These are phyloP conservation scores for Pterulicium gracile DNA, from an alignment of 1,284 basidiomycete species.

Conservation along the genomic window DNA sequence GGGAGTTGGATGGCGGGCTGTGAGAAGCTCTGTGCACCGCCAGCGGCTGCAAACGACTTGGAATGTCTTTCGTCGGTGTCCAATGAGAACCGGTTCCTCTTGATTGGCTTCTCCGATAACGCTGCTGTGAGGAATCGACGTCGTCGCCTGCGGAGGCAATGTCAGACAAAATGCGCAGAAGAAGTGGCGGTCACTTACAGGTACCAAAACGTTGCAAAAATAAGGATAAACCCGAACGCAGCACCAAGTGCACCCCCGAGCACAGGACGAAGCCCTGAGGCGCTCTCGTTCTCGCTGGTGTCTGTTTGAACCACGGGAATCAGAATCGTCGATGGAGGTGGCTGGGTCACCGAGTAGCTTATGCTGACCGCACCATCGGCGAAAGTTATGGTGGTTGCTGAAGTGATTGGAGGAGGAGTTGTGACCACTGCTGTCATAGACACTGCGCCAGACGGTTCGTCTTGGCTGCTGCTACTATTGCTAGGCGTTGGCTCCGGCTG, in stretches of 20 bases:
- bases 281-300: neutral
- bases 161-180: neutral
- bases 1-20: neutral
- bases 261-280: neutral
- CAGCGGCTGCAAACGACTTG: neutral
- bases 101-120: neutral
- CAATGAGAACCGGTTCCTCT: neutral
- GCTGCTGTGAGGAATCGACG: neutral
- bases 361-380: neutral
- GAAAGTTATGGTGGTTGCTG: neutral
- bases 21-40: neutral
- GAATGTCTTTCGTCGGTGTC: neutral
- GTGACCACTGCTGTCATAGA: no score
- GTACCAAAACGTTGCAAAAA: neutral
- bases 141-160: neutral
- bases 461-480: neutral
- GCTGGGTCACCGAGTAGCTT: neutral
- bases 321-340: neutral
- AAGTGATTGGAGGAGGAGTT: neutral
- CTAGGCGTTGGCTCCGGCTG: neutral
- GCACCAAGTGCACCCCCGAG: neutral
- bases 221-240: neutral
- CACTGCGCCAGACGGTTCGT: no score
- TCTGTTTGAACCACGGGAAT: slow-evolving; percentile 2
- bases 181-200: neutral